A percentile compares a stretch with the other conserved stretches of the same genome.
phyloP scores from a whole-genome alignment of 768 basidiomycete species.

The Boletus coccyginus region DNA sequence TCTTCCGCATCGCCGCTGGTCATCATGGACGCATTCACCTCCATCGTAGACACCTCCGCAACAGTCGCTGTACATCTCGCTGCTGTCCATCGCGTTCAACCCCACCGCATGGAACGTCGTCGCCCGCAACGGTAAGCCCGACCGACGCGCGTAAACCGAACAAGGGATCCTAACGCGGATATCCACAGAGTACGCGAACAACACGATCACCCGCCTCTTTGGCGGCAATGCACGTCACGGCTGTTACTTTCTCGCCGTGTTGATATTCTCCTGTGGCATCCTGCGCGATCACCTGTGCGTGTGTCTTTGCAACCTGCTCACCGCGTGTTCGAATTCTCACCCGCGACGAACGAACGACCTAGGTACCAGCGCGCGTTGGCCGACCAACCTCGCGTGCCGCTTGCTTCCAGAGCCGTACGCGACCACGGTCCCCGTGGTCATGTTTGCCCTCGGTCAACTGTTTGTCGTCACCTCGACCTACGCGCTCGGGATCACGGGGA shows the following conservation, averaged over 20 bases:
- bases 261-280: conserved; percentile 85
- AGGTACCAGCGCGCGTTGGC: conserved; percentile 76
- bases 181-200: conserved; percentile 69
- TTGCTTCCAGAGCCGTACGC: conserved; percentile 66
- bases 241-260: conserved; percentile 81
- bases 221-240: conserved; percentile 71
- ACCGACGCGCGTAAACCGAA: background rate
- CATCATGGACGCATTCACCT: conserved; percentile 28
- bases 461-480: conserved; percentile 88
- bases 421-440: conserved; percentile 52
- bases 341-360: background rate
- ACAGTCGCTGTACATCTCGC: conserved; percentile 60
- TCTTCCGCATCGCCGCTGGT: background rate
- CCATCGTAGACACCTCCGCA: conserved; percentile 58
- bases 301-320: no score
- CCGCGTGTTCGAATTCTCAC: background rate
- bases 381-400: conserved; percentile 69
- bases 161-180: background rate
- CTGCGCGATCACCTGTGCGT: conserved; percentile 82
- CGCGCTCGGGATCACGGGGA: conserved; percentile 90
- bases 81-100: conserved; percentile 82
- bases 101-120: conserved; percentile 96
- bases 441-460: conserved; percentile 74
- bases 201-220: conserved; percentile 81
- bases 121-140: conserved; percentile 77